These are phyloP conservation scores for Penicillium subrubescens DNA, from an alignment of 495 filamentous ascomycete genomes.

Conservation along the genomic window DNA sequence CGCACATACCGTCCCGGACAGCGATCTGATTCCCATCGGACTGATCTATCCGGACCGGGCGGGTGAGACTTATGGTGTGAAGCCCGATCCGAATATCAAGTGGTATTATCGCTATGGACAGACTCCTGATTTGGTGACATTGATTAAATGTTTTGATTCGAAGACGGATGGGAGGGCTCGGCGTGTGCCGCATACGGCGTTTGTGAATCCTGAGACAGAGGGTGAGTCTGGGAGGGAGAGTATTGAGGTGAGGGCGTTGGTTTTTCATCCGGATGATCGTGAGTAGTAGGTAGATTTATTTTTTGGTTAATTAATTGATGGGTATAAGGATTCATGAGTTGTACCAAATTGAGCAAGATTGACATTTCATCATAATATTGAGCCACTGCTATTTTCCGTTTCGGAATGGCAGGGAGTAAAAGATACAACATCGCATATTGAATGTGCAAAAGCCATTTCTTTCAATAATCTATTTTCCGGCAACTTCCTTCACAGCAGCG, in stretches of 20 bases:
- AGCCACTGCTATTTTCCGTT: background rate
- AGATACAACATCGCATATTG: background rate
- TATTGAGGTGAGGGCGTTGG: conserved; percentile 63
- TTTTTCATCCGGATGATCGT: conserved; percentile 54
- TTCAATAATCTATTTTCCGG: conserved; percentile 22
- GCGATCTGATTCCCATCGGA: conserved; percentile 47
- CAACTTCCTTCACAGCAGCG: conserved; percentile 30
- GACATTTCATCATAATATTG: background rate
- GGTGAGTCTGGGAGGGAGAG: conserved; percentile 57
- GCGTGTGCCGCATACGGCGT: conserved; percentile 63
- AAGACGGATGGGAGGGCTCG: conserved; percentile 57
- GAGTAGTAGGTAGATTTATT: conserved; percentile 33
- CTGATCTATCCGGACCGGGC: conserved; percentile 53
- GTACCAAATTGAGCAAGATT: background rate
- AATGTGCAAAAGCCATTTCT: background rate
- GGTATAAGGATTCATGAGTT: background rate
- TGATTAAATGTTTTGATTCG: conserved; percentile 75
- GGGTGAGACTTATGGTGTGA: conserved; percentile 50
- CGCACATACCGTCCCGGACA: conserved; percentile 45
- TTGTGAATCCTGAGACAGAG: conserved; percentile 55
- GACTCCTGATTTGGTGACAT: conserved; percentile 59
- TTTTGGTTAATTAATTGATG: background rate
- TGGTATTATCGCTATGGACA: conserved; percentile 58
- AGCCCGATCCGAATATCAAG: conserved; percentile 41
- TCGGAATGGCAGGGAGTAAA: background rate